These are phyloP conservation scores for Arabis alpina DNA, from an alignment of 345 rosid genomes.

Conservation along the genomic window DNA sequence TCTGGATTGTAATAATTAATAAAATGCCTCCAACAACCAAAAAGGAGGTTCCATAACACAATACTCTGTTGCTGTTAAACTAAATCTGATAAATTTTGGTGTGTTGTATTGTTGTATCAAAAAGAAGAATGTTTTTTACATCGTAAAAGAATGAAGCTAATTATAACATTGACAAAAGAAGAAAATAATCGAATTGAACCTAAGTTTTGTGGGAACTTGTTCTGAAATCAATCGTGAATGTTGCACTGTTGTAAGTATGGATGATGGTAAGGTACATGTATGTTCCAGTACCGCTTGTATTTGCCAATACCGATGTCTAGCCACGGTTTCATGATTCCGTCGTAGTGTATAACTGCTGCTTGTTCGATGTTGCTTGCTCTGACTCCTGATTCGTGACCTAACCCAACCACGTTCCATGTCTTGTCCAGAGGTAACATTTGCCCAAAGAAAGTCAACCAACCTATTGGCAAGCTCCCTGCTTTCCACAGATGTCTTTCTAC, in stretches of 20 bases:
- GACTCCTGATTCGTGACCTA: slow-evolving; percentile 73
- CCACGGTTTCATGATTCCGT: slow-evolving; percentile 97
- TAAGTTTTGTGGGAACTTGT: slow-evolving; percentile 5
- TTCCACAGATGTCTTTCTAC: slow-evolving; percentile 59
- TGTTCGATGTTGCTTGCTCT: slow-evolving; percentile 51
- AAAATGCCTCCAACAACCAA: background rate
- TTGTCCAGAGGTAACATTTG: slow-evolving; percentile 65
- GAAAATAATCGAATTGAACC: slow-evolving; percentile 43
- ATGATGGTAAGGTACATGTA: slow-evolving; percentile 55
- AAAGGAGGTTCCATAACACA: background rate
- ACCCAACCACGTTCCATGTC: slow-evolving; percentile 82
- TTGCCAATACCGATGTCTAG: slow-evolving; percentile 70
- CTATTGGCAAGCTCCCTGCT: slow-evolving; percentile 79
- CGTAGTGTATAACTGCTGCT: slow-evolving; percentile 85
- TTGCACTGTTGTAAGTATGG: slow-evolving; percentile 70
- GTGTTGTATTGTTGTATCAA: slow-evolving; percentile 30
- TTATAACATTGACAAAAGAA: slow-evolving; percentile 26
- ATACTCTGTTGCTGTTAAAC: slow-evolving; percentile 9
- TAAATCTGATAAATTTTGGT: slow-evolving; percentile 1
- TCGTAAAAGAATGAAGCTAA: slow-evolving; percentile 42
- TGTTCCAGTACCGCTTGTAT: slow-evolving; percentile 82
- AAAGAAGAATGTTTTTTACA: slow-evolving; percentile 28
- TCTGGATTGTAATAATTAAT: background rate
- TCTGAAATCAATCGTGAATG: slow-evolving; percentile 54
- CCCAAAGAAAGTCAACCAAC: slow-evolving; percentile 76